A percentile compares a stretch with the other conserved stretches of the same genome.
These are phyloP conservation scores for Dryas alaskensis DNA, from an alignment of 306 rosid species.

Conservation along the genomic window DNA sequence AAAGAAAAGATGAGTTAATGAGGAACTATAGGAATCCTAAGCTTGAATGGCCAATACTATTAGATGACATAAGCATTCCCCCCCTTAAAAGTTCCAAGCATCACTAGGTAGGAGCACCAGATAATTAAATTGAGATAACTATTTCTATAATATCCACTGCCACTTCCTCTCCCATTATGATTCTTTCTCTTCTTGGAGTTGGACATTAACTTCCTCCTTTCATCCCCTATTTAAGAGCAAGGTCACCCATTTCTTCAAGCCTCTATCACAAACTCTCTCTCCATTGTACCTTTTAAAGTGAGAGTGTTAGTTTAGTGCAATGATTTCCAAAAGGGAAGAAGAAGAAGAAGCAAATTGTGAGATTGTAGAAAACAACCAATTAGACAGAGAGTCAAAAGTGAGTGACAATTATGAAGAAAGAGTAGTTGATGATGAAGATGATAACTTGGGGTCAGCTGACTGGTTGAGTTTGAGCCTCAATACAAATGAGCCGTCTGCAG, in stretches of 20 bases:
- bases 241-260: slow-evolving; percentile 17
- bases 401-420: slow-evolving; percentile 8
- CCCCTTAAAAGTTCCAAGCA: slow-evolving; percentile 40
- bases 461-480: slow-evolving; percentile 66
- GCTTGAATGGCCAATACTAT: slow-evolving; percentile 29
- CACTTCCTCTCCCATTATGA: slow-evolving; percentile 30
- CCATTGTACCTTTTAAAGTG: not conserved
- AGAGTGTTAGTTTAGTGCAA: slow-evolving; percentile 15
- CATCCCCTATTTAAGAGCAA: slow-evolving; percentile 37
- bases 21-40: slow-evolving; percentile 53
- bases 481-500: slow-evolving; percentile 11
- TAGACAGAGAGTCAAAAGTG: slow-evolving; percentile 19
- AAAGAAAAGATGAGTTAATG: slow-evolving; percentile 20
- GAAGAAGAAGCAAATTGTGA: slow-evolving; percentile 9
- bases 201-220: slow-evolving; percentile 1
- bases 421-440: slow-evolving; percentile 15
- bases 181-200: not conserved
- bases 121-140: slow-evolving; percentile 28
- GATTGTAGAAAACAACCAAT: slow-evolving; percentile 21
- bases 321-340: slow-evolving; percentile 29
- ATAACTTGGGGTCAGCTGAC: slow-evolving; percentile 37
- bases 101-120: slow-evolving; percentile 39
- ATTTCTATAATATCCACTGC: slow-evolving; percentile 30
- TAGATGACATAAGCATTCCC: slow-evolving; percentile 48
- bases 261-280: slow-evolving; percentile 5